Evolutionary conservation across 805 yeast genomes (phyloP), one percentile per base, ranked within the genome.

Genomic region (Clavispora carvajalis): DNA sequence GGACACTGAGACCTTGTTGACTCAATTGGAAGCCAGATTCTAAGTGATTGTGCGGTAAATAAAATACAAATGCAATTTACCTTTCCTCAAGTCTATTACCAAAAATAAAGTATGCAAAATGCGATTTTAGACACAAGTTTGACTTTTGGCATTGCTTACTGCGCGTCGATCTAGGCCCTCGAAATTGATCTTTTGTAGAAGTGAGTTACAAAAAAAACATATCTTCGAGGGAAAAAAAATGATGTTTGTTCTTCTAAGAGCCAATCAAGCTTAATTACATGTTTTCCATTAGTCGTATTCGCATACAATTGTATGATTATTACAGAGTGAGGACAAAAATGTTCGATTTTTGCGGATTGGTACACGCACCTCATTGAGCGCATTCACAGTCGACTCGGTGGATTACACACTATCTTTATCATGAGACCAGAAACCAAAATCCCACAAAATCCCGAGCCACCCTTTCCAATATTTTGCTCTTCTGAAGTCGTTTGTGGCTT

Each of bases 1-100:
- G 66, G 99, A 93, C 67, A 83, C 95, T 58, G 80, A 72, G 56
- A 82, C 96, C 41, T 78, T 93, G 63, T 69, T 80, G 65, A 67
- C 74, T 45, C 72, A 80, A 60, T 76, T 85, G 65, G 80, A 79
- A 63, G 65, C 74, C 55, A 80, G 73, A 63, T 68, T 80, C 49
- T 58, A 69, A 16, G 9, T 10, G 10, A 4, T 26, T 16, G 2
- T 26, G 29, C 18, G 15, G 10, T 7, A 8, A 28, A 15, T 28
- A 28, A 7, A 16, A 7, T 9, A 28, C 16, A 3, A 8, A 15
- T 15, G 31, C 16, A 28, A 24, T 24, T n/a, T n/a, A n/a, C n/a
- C n/a, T n/a, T n/a, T n/a, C n/a, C n/a, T n/a, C n/a, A n/a, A n/a
- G n/a, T n/a, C n/a, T n/a, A n/a, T n/a, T n/a, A n/a, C n/a, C n/a